Conservation (phyloP, 805 yeast species). For the Saccharomyces kudriavzevii region DNA sequence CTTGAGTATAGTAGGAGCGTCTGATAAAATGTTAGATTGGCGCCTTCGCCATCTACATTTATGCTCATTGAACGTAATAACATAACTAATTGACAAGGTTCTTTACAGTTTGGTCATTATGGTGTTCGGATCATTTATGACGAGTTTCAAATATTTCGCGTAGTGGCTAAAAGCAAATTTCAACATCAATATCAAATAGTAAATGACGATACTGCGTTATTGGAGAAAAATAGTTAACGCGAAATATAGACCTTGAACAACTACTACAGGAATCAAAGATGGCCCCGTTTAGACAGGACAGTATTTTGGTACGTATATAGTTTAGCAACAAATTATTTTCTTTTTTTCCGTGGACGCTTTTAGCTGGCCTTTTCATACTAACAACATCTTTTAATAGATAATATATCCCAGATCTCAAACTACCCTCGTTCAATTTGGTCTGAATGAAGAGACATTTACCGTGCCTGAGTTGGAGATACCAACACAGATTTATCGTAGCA, state of each 20-base stretch:
- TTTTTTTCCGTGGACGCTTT: neutral
- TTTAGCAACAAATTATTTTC: neutral
- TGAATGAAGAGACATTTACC: conserved; percentile 50
- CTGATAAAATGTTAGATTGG: neutral
- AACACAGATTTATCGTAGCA: conserved; percentile 56
- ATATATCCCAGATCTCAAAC: conserved; percentile 72
- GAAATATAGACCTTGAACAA: neutral
- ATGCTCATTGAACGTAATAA: neutral
- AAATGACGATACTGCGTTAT: neutral
- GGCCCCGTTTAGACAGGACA: conserved; percentile 28
- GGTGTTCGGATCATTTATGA: neutral
- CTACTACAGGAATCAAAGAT: conserved; percentile 5
- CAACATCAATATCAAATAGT: neutral
- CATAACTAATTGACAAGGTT: neutral
- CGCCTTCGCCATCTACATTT: neutral
- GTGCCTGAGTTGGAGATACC: conserved; percentile 75
- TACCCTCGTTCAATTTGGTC: conserved; percentile 73
- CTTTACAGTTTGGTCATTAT: neutral
- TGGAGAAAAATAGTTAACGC: neutral
- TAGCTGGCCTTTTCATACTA: conserved; percentile 4
- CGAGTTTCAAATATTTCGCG: neutral
- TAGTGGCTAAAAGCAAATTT: neutral
- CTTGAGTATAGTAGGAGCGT: too few relatives aligned
- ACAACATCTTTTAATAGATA: conserved; percentile 31
- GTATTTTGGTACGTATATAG: conserved; percentile 19